Base-by-base conservation (phyloP, 1,284 basidiomycete species). In the Apiotrichum sp. region DNA sequence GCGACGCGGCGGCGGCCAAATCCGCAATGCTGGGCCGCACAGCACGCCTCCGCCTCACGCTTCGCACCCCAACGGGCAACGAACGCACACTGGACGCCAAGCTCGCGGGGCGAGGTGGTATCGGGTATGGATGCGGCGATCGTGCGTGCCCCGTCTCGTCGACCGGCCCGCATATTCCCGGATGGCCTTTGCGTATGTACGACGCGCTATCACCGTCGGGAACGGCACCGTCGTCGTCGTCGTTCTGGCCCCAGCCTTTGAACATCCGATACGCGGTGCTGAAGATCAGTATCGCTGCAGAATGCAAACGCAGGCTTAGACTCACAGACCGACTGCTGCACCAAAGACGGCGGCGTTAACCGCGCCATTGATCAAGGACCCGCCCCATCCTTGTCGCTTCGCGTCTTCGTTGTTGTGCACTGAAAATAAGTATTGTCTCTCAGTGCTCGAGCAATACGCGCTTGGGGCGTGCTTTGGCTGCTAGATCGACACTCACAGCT, bases 281-380 rank as follows among this genome's bases (percentile, higher is more conserved):
- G 52, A 6, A 10, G 29, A 22, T 22, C 22, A 22, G 22, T 22
- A 22, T 22, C 22, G 22, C 22, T 22, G 22, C 22, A 22, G 22
- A 22, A 22, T 22, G 22, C 22, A 22, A 22, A 22, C 40, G 14
- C 10, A 8, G 31, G 9, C 22, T 5, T 32, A 34, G 6, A 59
- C 69, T 62, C 53, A 70, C 68, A 70, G 55, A 42, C 68, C 67
- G 3, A 70, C 56, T 1, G 68, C 68, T 6, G 65, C 68, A 2
- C 65, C 58, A 42, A 66, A 62, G 0, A 70, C 67, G 3, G 64
- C 63, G 14, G 65, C 68, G 40, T 44, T 64, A 33, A 67, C 51
- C 4, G 63, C 69, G 31, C 57, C 57, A 7, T 56, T 50, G 4
- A 69, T 52, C 3, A 68, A 1, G n/a, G 56, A 54, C 10, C 56